phyloP scores from a whole-genome alignment of 108 stramenopile species.

The Cyclostephanos tholiformis region DNA sequence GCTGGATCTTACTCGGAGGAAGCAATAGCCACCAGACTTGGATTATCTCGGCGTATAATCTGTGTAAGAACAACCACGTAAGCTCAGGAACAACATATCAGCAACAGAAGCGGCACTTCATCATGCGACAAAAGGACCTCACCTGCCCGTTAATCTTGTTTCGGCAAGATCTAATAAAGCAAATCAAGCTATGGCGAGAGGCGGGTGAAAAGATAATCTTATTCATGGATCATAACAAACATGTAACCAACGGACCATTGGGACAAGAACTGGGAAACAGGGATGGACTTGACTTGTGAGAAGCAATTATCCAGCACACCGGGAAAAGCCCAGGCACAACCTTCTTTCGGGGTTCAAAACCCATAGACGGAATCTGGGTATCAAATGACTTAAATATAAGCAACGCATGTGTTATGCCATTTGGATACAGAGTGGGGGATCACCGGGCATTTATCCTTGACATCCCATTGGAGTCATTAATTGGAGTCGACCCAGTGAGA shows the following conservation, averaged over 20 bases:
- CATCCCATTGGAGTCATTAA: too few species aligned
- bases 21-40: background rate
- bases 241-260: background rate
- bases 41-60: background rate
- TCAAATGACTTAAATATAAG: background rate
- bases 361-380: slow-evolving; percentile 4
- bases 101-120: background rate
- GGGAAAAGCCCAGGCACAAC: slow-evolving; percentile 16
- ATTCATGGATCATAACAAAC: slow-evolving; percentile 5
- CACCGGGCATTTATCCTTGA: too few species aligned
- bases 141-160: background rate
- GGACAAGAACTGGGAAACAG: background rate
- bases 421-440: too few species aligned
- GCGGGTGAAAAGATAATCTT: slow-evolving; percentile 4
- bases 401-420: slow-evolving; percentile 1
- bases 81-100: background rate
- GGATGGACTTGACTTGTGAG: background rate
- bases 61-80: background rate
- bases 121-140: background rate
- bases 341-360: slow-evolving; percentile 1
- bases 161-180: background rate
- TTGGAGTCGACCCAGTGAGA: too few species aligned
- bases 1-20: background rate
- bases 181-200: background rate
- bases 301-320: too few species aligned